Percentiles rank a stretch among this genome's conserved stretches.
Conservation (phyloP, 768 basidiomycete species). For the Boletus sensibilis region DNA sequence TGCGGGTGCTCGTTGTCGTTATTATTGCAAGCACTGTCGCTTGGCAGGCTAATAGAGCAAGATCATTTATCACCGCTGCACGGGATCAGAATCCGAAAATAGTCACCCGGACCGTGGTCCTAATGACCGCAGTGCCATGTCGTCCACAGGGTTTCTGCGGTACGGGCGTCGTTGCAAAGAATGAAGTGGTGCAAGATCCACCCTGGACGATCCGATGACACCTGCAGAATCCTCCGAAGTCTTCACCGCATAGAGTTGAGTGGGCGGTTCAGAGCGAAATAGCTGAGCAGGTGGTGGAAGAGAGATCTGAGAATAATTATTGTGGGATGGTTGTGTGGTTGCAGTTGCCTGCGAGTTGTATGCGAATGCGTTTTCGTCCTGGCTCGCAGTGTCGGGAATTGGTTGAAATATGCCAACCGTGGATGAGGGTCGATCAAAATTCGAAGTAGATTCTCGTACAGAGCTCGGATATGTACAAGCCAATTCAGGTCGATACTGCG, state of each 20-base stretch:
- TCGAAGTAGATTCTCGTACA: slow-evolving; percentile 20
- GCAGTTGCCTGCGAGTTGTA: slow-evolving; percentile 11
- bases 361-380: slow-evolving; percentile 4
- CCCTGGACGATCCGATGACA: slow-evolving; percentile 28
- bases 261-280: slow-evolving; percentile 26
- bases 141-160: slow-evolving; percentile 60
- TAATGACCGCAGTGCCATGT: slow-evolving; percentile 55
- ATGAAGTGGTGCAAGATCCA: slow-evolving; percentile 58
- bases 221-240: slow-evolving; percentile 19
- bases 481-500: slow-evolving; percentile 13
- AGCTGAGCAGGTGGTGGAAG: slow-evolving; percentile 35
- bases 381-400: neutral
- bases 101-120: slow-evolving; percentile 38
- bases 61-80: slow-evolving; percentile 24
- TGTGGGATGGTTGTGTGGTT: slow-evolving; percentile 11
- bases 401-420: slow-evolving; percentile 16
- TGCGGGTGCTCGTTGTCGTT: slow-evolving; percentile 3
- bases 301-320: slow-evolving; percentile 23
- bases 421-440: slow-evolving; percentile 20
- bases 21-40: slow-evolving; percentile 8
- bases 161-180: slow-evolving; percentile 58
- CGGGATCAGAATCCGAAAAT: slow-evolving; percentile 20
- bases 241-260: slow-evolving; percentile 32
- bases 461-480: slow-evolving; percentile 18
- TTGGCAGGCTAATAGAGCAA: slow-evolving; percentile 16